Percentiles rank a stretch among this genome's conserved stretches.
Conservation (phyloP, 345 rosid species). For the Dovyalis caffra region DNA sequence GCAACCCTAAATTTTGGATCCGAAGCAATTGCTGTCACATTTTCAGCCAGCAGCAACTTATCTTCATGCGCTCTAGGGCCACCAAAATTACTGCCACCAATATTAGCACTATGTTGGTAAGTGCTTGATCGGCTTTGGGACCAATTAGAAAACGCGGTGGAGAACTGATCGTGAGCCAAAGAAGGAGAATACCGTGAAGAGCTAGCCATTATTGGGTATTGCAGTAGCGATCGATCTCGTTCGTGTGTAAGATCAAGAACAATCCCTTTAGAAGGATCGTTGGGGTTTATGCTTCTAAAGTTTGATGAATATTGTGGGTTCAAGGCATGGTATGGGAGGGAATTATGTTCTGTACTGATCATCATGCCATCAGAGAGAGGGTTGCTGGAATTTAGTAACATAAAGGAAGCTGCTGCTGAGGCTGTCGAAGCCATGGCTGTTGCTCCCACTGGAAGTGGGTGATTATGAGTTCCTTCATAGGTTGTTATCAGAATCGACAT, state of each 20-base stretch:
- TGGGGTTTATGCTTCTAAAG: conserved; percentile 22
- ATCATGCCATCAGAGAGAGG: conserved; percentile 20
- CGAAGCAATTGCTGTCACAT: conserved; percentile 39
- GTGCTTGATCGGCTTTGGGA: conserved; percentile 15
- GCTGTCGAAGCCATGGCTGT: conserved; percentile 60
- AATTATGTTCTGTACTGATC: conserved; percentile 10
- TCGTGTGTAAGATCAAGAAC: conserved; percentile 44
- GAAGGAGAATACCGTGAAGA: conserved; percentile 15
- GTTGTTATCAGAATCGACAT: conserved; percentile 66
- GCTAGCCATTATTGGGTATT: conserved; percentile 9
- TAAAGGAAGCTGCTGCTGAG: conserved; percentile 46
- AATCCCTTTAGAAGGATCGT: conserved; percentile 41
- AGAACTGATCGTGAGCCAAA: conserved; percentile 2
- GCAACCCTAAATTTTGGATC: conserved; percentile 62
- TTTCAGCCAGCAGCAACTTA: conserved; percentile 15
- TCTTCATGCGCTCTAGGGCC: conserved; percentile 6
- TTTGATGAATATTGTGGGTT: conserved; percentile 24
- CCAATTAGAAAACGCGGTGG: conserved; percentile 12
- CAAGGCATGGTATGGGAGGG: conserved; percentile 13
- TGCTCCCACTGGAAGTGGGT: conserved; percentile 62
- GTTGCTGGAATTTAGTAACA: conserved; percentile 43
- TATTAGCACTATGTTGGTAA: background rate
- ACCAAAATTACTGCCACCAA: background rate
- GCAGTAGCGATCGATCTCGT: background rate
- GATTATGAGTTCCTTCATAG: conserved; percentile 60